A percentile compares a stretch with the other conserved stretches of the same genome.
Conservation (phyloP, 139 green algal genomes). For the Eudorina sp. region DNA sequence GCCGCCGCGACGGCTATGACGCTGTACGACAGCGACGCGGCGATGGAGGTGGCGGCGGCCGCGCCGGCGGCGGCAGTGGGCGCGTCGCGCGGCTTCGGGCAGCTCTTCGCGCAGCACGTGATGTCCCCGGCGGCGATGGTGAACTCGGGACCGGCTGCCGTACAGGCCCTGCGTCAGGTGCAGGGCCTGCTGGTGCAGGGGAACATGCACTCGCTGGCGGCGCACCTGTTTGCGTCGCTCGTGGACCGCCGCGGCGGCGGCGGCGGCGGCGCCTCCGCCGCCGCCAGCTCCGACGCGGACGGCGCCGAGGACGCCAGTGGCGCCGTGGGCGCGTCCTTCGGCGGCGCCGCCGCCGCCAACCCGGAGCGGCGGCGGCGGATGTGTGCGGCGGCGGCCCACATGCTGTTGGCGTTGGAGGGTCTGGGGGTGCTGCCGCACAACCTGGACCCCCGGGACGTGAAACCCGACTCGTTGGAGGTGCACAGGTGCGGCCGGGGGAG, state of each 20-base stretch:
- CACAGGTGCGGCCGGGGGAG: not conserved
- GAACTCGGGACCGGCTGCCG: not conserved
- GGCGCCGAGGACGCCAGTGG: not conserved
- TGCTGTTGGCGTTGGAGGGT: constrained; percentile 70
- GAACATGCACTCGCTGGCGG: constrained; percentile 31
- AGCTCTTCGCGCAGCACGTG: constrained; percentile 17
- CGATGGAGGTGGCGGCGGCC: too few species aligned
- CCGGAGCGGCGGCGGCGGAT: constrained; percentile 38
- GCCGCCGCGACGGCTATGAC: not conserved
- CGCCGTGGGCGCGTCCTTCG: not conserved
- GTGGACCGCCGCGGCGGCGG: not conserved
- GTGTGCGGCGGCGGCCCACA: constrained; percentile 72
- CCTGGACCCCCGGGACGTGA: too few species aligned
- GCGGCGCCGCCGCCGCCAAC: not conserved
- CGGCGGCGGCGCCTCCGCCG: not conserved
- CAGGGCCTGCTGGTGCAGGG: constrained; percentile 56
- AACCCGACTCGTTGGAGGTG: not conserved
- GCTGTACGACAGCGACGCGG: not conserved
- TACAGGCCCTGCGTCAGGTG: constrained; percentile 37
- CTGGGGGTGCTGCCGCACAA: constrained; percentile 60
- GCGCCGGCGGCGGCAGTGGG: too few species aligned
- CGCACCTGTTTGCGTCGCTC: constrained; percentile 51
- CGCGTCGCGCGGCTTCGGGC: not conserved
- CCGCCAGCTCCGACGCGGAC: not conserved
- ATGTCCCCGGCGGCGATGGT: not conserved